These are phyloP conservation scores for Leccinum truebloodii DNA, from an alignment of 768 basidiomycete species.

Conservation along the genomic window DNA sequence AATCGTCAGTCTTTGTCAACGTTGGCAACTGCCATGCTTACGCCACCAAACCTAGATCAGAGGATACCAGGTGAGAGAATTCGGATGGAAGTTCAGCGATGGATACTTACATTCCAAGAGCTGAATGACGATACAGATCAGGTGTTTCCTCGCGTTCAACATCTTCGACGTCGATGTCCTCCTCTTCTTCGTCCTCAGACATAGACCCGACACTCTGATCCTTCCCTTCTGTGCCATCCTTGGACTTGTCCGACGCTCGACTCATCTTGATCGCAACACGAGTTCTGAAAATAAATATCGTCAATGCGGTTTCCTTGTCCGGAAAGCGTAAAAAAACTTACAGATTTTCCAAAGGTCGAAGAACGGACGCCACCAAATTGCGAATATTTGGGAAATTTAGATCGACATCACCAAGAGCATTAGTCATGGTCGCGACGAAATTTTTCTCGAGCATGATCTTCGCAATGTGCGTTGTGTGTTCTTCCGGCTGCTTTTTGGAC, in stretches of 20 bases:
- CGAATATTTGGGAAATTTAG: constrained; percentile 93
- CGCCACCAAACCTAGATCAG: constrained; percentile 65
- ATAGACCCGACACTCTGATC: constrained; percentile 42
- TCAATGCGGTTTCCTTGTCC: constrained; percentile 2
- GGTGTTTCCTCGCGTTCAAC: constrained; percentile 77
- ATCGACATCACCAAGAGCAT: constrained; percentile 87
- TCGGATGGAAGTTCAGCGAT: background rate
- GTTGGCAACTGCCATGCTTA: constrained; percentile 42
- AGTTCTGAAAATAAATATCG: constrained; percentile 51
- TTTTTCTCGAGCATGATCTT: constrained; percentile 99
- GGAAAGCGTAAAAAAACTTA: constrained; percentile 41
- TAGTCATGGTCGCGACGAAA: constrained; percentile 87
- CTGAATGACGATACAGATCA: constrained; percentile 94
- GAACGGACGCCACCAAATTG: constrained; percentile 79
- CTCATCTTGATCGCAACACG: constrained; percentile 99
- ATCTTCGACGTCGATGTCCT: constrained; percentile 59
- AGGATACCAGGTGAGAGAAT: constrained; percentile 11
- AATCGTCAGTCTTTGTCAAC: constrained; percentile 18
- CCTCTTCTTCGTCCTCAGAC: constrained; percentile 52
- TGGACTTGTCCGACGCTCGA: constrained; percentile 64
- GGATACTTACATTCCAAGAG: constrained; percentile 81
- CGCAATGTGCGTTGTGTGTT: constrained; percentile 87
- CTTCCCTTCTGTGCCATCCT: constrained; percentile 53
- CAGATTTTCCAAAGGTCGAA: constrained; percentile 90
- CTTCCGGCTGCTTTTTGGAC: constrained; percentile 55